Evolutionary conservation across 225 moss, liverwort and hornwort genomes (phyloP).

Genomic region (Anthoceros angustus): DNA sequence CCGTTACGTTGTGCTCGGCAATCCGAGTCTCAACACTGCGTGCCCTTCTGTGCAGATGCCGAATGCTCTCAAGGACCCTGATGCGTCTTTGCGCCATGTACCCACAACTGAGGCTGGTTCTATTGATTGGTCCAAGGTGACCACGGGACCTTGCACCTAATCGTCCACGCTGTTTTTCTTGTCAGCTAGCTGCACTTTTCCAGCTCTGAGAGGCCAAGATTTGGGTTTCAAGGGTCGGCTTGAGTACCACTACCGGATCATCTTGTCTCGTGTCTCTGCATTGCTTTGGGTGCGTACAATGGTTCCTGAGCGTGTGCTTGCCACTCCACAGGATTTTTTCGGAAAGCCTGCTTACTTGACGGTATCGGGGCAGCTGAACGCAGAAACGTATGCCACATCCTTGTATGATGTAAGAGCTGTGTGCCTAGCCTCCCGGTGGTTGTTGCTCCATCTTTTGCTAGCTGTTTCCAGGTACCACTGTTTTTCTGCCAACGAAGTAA

Average conservation of each 20-base stretch:
- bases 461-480: neutral
- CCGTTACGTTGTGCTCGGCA: too few species aligned
- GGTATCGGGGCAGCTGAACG: conserved; percentile 90
- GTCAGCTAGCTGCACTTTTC: too few species aligned
- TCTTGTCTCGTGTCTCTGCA: too few species aligned
- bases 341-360: conserved; percentile 95
- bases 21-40: neutral
- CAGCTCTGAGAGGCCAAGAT: too few species aligned
- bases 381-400: conserved; percentile 81
- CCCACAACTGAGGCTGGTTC: conserved; percentile 76
- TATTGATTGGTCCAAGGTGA: conserved; percentile 86
- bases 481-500: neutral
- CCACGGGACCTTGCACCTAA: neutral
- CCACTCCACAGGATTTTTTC: conserved; percentile 62
- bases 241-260: neutral
- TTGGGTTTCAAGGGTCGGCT: neutral
- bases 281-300: too few species aligned
- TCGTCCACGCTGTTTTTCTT: too few species aligned
- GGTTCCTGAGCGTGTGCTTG: too few species aligned
- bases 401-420: conserved; percentile 54
- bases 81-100: conserved; percentile 45
- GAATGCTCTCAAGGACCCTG: conserved; percentile 51
- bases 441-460: neutral
- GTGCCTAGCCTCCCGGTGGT: neutral
- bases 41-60: conserved; percentile 44